Base-by-base conservation (phyloP, 2,329 filamentous ascomycete species). In the Botryotinia convoluta region DNA sequence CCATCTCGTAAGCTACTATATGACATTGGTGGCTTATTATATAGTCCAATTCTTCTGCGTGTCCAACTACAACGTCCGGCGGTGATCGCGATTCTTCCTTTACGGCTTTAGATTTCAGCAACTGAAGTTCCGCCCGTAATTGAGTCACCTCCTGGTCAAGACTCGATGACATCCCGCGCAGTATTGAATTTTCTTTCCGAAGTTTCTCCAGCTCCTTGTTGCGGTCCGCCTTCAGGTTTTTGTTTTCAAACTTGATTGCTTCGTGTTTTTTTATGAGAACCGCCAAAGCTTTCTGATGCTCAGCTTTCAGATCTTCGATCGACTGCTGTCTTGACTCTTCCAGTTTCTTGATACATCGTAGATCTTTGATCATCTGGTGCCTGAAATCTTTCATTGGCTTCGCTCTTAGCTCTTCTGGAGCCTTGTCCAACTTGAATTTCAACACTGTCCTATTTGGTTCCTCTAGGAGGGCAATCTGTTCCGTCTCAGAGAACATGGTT, bases 241-340 rank as follows among this genome's bases (percentile, higher is more conserved):
- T 35, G 32, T 70, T 70, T 14, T 70, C 68, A 29, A 70, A 70
- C 26, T 61, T 70, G 10, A 62, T 60, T 20, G n/a, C 59, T 48
- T 70, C 54, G 39, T 45, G 48, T 35, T 62, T 70, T 12, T n/a
- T 62, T 1, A 12, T 37, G 18, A 61, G 42, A 14, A 62, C 42
- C 20, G 29, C 57, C 4, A 48, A 39, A 9, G 26, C 7, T 12
- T 62, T 70, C 22, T 26, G 22, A 9, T 18, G 32, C 9, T 48
- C 29, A n/a, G 32, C 32, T 37, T 65, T 37, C n/a, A 51, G 12
- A 3, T 20, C 6, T 51, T 65, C 63, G 12, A 51, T 1, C 22
- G 12, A 12, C 48, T 51, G 48, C 14, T 51, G 44, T 22, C 12
- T 20, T 22, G 9, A 12, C 18, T 45, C 18, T 14, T 32, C 20